These are phyloP conservation scores for Fusarium floridanum DNA, from an alignment of 2,329 filamentous ascomycete genomes.

Conservation along the genomic window DNA sequence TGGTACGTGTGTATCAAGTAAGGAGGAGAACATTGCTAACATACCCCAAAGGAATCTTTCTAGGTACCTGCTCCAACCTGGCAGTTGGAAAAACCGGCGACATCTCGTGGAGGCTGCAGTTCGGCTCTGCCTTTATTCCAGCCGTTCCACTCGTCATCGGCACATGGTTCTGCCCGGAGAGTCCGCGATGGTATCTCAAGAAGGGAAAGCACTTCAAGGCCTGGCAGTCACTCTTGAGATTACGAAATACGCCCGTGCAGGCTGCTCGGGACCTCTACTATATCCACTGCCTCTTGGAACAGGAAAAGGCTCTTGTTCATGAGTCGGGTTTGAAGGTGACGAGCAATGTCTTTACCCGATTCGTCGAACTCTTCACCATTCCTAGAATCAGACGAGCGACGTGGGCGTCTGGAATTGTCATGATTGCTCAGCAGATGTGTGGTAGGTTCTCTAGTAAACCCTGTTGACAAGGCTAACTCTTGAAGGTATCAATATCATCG, in stretches of 20 bases:
- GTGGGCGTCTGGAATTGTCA: conserved; percentile 75
- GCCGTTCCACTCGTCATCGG: conserved; percentile 70
- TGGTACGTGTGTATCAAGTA: conserved; percentile 38
- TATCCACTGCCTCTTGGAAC: conserved; percentile 59
- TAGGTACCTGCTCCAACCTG: conserved; percentile 75
- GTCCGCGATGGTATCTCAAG: conserved; percentile 75
- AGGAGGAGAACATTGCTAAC: neutral
- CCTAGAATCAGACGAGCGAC: conserved; percentile 72
- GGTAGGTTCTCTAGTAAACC: conserved; percentile 49
- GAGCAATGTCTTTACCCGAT: conserved; percentile 63
- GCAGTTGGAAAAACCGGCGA: conserved; percentile 70
- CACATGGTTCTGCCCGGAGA: conserved; percentile 74
- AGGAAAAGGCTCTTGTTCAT: conserved; percentile 47
- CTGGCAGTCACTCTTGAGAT: conserved; percentile 66
- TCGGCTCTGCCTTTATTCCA: conserved; percentile 75
- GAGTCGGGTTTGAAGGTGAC: conserved; percentile 51
- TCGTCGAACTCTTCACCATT: conserved; percentile 69
- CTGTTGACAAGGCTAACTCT: neutral
- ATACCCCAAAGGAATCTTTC: conserved; percentile 63
- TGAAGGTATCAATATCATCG: conserved; percentile 59
- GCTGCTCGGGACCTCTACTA: conserved; percentile 74
- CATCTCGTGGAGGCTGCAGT: conserved; percentile 73
- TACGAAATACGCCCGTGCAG: conserved; percentile 71
- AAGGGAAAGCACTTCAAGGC: conserved; percentile 68
- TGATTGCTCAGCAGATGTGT: conserved; percentile 75